A percentile compares a stretch with the other conserved stretches of the same genome.
phyloP scores from a whole-genome alignment of 2,329 filamentous ascomycete genomes.

The Metarhizium sp. region DNA sequence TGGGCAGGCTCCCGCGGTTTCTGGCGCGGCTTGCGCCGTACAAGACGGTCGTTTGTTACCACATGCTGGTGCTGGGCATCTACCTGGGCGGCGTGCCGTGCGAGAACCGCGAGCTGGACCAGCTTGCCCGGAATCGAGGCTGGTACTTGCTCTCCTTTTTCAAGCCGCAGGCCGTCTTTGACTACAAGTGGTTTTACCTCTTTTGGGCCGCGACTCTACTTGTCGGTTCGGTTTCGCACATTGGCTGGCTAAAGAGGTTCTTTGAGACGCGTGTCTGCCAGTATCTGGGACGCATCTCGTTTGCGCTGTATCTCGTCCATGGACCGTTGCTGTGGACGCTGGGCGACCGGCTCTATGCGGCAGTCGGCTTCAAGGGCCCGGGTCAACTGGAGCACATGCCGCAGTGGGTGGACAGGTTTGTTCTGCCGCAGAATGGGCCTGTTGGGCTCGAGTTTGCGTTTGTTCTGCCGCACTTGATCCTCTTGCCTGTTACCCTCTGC shows the following conservation, averaged over 20 bases:
- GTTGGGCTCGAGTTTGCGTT: conserved; percentile 53
- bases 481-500: conserved; percentile 51
- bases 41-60: conserved; percentile 42
- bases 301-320: conserved; percentile 54
- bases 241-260: conserved; percentile 47
- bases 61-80: conserved; percentile 40
- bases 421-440: conserved; percentile 44
- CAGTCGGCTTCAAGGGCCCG: conserved; percentile 44
- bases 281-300: conserved; percentile 54
- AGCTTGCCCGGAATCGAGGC: conserved; percentile 44
- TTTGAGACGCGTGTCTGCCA: conserved; percentile 51
- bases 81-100: conserved; percentile 55
- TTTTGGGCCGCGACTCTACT: conserved; percentile 51
- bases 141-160: conserved; percentile 52
- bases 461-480: conserved; percentile 47
- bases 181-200: conserved; percentile 60
- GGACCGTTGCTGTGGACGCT: conserved; percentile 50
- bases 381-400: conserved; percentile 41
- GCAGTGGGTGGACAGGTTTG: conserved; percentile 47
- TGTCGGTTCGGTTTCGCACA: conserved; percentile 45
- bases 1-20: conserved; percentile 39
- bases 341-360: conserved; percentile 55
- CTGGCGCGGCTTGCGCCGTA: conserved; percentile 34
- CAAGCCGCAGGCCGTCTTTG: conserved; percentile 56
- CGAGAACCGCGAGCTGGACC: conserved; percentile 33